A percentile compares a stretch with the other conserved stretches of the same genome.
These are phyloP conservation scores for Dendrobium chrysotoxum DNA, from an alignment of 106 monocot genomes.

Conservation along the genomic window DNA sequence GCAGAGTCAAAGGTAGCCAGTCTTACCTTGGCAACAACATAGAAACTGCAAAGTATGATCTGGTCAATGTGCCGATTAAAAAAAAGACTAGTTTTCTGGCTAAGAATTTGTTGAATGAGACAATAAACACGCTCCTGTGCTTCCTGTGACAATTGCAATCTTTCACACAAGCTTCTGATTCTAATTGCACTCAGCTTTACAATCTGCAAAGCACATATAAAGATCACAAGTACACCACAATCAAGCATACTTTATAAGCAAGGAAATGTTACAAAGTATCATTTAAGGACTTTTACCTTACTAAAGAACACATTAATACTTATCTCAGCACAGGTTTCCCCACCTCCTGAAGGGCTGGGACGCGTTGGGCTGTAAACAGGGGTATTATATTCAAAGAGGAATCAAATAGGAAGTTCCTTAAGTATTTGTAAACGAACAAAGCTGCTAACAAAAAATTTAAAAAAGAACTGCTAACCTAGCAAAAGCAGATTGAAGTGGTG, in stretches of 20 bases:
- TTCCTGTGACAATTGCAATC: conserved; percentile 64
- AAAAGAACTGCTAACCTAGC: conserved; percentile 47
- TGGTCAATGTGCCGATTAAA: conserved; percentile 98
- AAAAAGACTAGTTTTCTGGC: conserved; percentile 58
- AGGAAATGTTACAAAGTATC: background rate
- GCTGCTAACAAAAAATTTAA: background rate
- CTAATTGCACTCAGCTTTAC: conserved; percentile 79
- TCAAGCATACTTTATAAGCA: background rate
- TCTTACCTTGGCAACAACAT: conserved; percentile 84
- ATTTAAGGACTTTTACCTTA: conserved; percentile 39
- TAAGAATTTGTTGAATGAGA: conserved; percentile 83
- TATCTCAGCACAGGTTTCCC: conserved; percentile 84
- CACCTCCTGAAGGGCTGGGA: conserved; percentile 72
- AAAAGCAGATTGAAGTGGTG: conserved; percentile 89
- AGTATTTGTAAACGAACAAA: background rate
- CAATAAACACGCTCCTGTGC: conserved; percentile 60
- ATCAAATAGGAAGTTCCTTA: background rate
- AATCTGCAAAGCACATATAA: conserved; percentile 32
- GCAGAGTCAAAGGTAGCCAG: background rate
- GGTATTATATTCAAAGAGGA: background rate
- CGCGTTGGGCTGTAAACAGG: conserved; percentile 70
- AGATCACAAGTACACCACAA: background rate
- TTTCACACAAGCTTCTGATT: conserved; percentile 88
- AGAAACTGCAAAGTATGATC: conserved; percentile 87
- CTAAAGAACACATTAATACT: conserved; percentile 82